Base-by-base conservation (phyloP, 106 monocot species). In the Dendrobium officinale region DNA sequence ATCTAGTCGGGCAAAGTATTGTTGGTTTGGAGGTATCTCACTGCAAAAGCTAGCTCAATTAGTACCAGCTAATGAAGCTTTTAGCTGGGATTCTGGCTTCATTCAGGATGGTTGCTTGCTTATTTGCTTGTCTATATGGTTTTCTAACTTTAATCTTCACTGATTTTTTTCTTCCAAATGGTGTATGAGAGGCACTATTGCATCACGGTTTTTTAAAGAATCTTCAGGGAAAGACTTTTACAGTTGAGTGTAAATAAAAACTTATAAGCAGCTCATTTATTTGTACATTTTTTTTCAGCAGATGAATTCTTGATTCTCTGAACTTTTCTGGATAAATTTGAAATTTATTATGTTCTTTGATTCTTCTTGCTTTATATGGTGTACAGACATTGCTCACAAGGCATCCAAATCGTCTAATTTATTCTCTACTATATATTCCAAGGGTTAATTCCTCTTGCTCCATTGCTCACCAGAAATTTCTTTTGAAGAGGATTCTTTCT, bases 241-340 rank as follows among this genome's bases (percentile, higher is more conserved):
- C 27, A 70, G 70, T 22, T 13, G 13, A 70, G 5, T 70, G 70
- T 70, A 70, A 33, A 70, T 70, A 70, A 70, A 27, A 70, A 70
- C 11, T 70, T 9, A 64, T 64, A 70, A 70, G 70, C 33, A 70
- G 70, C 70, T 70, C 37, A 33, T 20, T 15, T 70, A 70, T 70
- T 61, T 70, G 70, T 70, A 70, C 70, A 70, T 70, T 70, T 29
- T 67, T 67, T 67, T 27, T 67, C 27, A 37, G 37, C 37, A 61
- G 61, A n/a, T 61, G n/a, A n/a, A 22, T 5, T 61, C 6, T 61
- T 61, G 70, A 70, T 70, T 70, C 33, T 70, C 11, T 70, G 1
- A 70, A 70, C 70, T 33, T 4, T 0, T 22, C n/a, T 70, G 33
- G 33, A 33, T 70, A 37, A 70, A 15, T 37, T 70, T 70, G 70